Conservation (phyloP, 768 basidiomycete genomes). For the Lactifluus hygrophoroides region DNA sequence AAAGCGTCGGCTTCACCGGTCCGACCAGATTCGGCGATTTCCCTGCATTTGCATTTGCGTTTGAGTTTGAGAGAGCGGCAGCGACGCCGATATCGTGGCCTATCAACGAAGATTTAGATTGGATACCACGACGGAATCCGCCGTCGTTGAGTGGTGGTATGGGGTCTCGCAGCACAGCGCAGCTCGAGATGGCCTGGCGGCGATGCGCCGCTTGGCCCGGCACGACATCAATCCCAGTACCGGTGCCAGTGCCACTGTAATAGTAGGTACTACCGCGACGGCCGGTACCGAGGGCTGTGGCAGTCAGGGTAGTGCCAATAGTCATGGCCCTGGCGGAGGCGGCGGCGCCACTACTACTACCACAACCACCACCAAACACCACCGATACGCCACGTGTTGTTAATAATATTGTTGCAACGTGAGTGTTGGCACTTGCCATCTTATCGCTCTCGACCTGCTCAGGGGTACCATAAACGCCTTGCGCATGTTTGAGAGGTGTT, state of each 20-base stretch:
- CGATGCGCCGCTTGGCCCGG: background rate
- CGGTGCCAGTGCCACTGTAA: background rate
- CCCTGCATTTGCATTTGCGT: constrained; percentile 27
- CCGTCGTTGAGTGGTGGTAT: background rate
- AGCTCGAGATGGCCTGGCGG: background rate
- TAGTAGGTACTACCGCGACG: background rate
- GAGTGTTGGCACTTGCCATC: background rate
- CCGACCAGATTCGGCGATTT: constrained; percentile 15
- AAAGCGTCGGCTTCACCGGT: constrained; percentile 39
- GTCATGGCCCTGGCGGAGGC: no score
- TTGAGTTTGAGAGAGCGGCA: constrained; percentile 41
- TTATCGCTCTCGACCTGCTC: background rate
- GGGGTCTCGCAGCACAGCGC: background rate
- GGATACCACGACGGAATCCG: background rate
- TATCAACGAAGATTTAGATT: constrained; percentile 39
- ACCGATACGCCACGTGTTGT: background rate
- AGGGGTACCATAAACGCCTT: background rate
- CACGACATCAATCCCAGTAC: background rate
- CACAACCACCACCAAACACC: background rate
- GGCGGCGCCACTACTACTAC: no score
- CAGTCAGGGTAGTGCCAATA: background rate
- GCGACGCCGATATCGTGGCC: constrained; percentile 57
- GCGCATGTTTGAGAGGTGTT: background rate
- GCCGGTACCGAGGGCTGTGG: background rate
- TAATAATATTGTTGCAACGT: no score